Conservation (phyloP, 2,329 filamentous ascomycete species). For the Metarhizium album region DNA sequence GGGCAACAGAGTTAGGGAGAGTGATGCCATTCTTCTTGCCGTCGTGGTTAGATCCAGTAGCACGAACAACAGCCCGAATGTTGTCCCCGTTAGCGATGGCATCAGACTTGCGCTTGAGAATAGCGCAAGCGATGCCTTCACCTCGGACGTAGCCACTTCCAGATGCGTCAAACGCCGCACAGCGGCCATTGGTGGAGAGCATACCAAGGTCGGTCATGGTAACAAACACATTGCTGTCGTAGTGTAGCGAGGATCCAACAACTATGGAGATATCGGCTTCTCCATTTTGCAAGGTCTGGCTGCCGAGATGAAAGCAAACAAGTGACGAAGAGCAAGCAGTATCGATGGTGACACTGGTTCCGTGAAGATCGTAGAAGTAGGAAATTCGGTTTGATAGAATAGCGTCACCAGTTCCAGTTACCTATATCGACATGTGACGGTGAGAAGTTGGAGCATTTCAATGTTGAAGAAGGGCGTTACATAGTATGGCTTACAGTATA, state of each 20-base stretch:
- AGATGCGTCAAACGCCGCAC: constrained; percentile 21
- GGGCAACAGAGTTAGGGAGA: not conserved
- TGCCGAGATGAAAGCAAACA: constrained; percentile 20
- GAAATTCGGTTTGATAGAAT: constrained; percentile 6
- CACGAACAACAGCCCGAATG: constrained; percentile 12
- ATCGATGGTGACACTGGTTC: constrained; percentile 20
- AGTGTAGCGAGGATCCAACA: constrained; percentile 8
- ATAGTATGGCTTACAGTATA: not conserved
- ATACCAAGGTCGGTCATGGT: constrained; percentile 2
- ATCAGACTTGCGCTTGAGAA: constrained; percentile 31
- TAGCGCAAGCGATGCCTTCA: constrained; percentile 30
- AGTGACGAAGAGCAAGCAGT: constrained; percentile 27
- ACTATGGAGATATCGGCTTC: constrained; percentile 3
- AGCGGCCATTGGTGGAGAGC: constrained; percentile 11
- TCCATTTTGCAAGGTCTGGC: constrained; percentile 2
- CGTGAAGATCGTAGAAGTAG: constrained; percentile 21
- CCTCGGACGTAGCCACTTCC: constrained; percentile 35
- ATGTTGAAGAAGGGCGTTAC: not conserved
- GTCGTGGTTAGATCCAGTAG: not conserved
- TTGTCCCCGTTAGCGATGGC: constrained; percentile 31
- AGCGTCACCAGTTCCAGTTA: constrained; percentile 18
- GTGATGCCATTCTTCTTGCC: constrained; percentile 2
- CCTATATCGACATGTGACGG: constrained; percentile 10
- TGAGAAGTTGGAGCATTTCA: not conserved
- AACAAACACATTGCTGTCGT: not conserved